phyloP scores from a whole-genome alignment of 2,329 filamentous ascomycete species.

The Myriosclerotinia scirpicola region DNA sequence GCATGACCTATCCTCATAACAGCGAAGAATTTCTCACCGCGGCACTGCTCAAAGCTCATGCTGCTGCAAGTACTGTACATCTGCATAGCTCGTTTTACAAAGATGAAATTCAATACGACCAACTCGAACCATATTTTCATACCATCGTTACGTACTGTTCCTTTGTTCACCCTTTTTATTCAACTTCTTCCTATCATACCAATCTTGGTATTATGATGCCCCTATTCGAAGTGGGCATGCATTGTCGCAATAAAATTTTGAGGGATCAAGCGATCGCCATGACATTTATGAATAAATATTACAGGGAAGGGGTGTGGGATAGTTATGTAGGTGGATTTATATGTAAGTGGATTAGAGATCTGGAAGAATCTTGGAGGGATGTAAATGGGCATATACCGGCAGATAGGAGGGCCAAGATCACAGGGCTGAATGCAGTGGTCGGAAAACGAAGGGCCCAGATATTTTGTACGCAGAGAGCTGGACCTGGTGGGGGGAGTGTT shows the following conservation, averaged over 20 bases:
- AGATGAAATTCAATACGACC: slow-evolving; percentile 25
- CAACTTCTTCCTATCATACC: slow-evolving; percentile 22
- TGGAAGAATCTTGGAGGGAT: slow-evolving; percentile 27
- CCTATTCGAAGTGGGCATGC: slow-evolving; percentile 23
- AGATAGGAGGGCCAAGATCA: not conserved
- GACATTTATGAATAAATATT: slow-evolving; percentile 18
- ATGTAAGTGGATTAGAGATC: slow-evolving; percentile 20
- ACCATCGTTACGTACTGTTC: slow-evolving; percentile 18
- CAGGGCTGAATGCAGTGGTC: not conserved
- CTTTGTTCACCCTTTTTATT: slow-evolving; percentile 18
- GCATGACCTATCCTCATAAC: not conserved
- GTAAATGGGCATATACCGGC: not conserved
- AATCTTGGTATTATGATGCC: slow-evolving; percentile 27
- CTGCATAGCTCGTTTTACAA: slow-evolving; percentile 18
- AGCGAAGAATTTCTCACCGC: slow-evolving; percentile 22
- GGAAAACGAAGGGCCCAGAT: slow-evolving; percentile 12
- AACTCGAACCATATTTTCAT: slow-evolving; percentile 21
- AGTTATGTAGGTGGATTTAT: slow-evolving; percentile 15
- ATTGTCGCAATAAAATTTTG: slow-evolving; percentile 22
- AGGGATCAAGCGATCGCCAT: slow-evolving; percentile 25
- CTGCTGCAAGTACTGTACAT: slow-evolving; percentile 16
- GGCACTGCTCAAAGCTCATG: slow-evolving; percentile 23
- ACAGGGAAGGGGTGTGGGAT: slow-evolving; percentile 29
- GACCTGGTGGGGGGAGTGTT: not conserved
- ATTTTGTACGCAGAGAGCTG: slow-evolving; percentile 4